Evolutionary conservation across 176 grass and related monocot species (phyloP), one percentile per base, ranked within the genome.

Genomic region (Raddia distichophylla): DNA sequence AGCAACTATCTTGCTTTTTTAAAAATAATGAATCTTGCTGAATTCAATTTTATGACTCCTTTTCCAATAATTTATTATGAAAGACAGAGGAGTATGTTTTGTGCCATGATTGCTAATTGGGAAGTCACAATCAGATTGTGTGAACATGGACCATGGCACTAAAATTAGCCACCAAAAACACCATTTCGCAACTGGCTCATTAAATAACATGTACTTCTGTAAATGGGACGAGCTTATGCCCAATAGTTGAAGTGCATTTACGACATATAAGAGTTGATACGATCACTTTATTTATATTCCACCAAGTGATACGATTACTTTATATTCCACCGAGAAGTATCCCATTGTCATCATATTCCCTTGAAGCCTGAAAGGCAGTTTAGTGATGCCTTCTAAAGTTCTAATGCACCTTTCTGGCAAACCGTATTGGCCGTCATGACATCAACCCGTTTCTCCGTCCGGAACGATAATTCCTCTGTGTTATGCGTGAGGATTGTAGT

Each of bases 81-180:
- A 60, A 51, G 7, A 37, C 3, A 14, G 27, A 27, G 27, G 27
- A 27, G 0, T 15, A 20, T 35, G 55, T 68, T 60, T n/a, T n/a
- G 34, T 13, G 51, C 53, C 18, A 75, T 69, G 44, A 69, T 75
- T 82, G 15, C 18, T 73, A 59, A 80, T 13, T 88, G 60, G 80
- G 67, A 18, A 40, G 42, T 88, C 74, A 44, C n/a, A 73, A 60
- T 88, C 80, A n/a, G 27, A 67, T 73, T 62, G 55, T 56, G 56
- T 64, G 3, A 71, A 64, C 20, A 48, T 71, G 79, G 73, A 56
- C 79, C 73, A 71, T 64, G 20, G 55, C 46, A 71, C 34, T 71
- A 15, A 43, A 44, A 69, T 71, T 5, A 62, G 35, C 35, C 54
- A 76, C 53, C 40, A 82, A 55, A 49, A 34, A 35, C 66, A 78